Conservation (phyloP, 352 stramenopile genomes). For the Hyaloperonospora brassicae region DNA sequence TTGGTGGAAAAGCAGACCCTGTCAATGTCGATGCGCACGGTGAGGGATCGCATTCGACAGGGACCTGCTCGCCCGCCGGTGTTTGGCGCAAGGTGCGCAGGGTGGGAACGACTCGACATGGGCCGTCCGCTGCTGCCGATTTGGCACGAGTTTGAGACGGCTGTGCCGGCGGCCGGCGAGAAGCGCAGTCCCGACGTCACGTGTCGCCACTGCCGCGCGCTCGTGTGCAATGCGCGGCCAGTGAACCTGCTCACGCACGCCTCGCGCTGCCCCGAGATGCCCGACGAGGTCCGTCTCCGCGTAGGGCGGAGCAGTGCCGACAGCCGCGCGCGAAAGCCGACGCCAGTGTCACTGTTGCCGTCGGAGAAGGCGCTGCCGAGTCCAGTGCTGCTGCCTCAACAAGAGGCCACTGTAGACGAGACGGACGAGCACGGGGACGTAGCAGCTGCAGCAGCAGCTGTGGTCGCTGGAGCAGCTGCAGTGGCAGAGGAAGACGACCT, state of each 20-base stretch:
- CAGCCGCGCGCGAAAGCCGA: not conserved
- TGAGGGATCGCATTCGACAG: too few species aligned
- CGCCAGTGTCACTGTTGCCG: slow-evolving; percentile 1
- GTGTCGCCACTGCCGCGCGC: slow-evolving; percentile 14
- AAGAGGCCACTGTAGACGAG: not conserved
- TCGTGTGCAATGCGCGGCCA: slow-evolving; percentile 18
- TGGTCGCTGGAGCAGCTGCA: too few species aligned
- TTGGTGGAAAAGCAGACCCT: too few species aligned
- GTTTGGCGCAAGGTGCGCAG: too few species aligned
- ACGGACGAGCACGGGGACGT: slow-evolving; percentile 2
- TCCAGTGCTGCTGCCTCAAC: not conserved
- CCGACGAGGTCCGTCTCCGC: slow-evolving; percentile 6
- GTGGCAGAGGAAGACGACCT: not conserved
- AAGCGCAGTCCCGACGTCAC: slow-evolving; percentile 22
- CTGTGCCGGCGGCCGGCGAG: slow-evolving; percentile 12
- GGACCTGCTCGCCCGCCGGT: too few species aligned
- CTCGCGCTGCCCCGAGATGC: slow-evolving; percentile 10
- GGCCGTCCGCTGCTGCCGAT: slow-evolving; percentile 20
- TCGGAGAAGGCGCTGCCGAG: slow-evolving; percentile 3
- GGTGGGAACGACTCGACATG: slow-evolving; percentile 3
- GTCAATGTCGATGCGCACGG: too few species aligned
- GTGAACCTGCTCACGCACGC: slow-evolving; percentile 12
- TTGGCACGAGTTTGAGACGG: slow-evolving; percentile 28
- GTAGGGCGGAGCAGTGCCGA: not conserved
- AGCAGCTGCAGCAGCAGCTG: too few species aligned